Conservation (phyloP, 805 yeast genomes). For the Lipomyces kockii region DNA sequence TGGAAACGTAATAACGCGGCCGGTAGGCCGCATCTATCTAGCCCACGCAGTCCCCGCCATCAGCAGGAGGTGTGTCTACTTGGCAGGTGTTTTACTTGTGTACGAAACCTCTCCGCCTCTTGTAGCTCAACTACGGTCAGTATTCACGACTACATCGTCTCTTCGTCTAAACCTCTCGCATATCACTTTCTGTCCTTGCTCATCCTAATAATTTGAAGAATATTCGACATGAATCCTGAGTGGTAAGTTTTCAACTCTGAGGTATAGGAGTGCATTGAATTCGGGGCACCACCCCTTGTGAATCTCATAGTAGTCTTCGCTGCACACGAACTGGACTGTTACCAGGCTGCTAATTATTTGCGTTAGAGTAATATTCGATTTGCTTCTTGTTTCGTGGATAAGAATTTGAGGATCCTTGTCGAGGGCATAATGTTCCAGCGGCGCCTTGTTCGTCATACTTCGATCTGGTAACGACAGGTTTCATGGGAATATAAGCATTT, state of each 20-base stretch:
- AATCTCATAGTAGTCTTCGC: background rate
- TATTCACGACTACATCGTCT: background rate
- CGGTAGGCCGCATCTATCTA: background rate
- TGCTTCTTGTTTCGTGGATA: background rate
- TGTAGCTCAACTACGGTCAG: background rate
- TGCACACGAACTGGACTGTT: background rate
- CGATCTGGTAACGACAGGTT: background rate
- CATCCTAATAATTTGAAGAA: background rate
- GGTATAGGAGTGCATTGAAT: background rate
- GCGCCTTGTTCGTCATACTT: background rate
- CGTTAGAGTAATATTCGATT: background rate
- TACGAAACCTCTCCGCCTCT: background rate
- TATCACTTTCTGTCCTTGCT: background rate
- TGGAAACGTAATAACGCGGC: background rate
- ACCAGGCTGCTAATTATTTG: background rate
- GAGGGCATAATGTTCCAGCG: background rate
- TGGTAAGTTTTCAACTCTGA: conserved; percentile 15
- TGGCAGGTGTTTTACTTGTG: conserved; percentile 2
- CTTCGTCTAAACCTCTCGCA: background rate
- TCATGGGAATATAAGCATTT: background rate
- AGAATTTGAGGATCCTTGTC: background rate
- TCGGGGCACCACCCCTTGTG: background rate
- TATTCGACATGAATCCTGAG: conserved; percentile 24
- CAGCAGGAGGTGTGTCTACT: background rate
- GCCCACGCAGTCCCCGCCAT: background rate